Evolutionary conservation across 164 flowering plant species (phyloP).

Genomic region (Sedum album): DNA sequence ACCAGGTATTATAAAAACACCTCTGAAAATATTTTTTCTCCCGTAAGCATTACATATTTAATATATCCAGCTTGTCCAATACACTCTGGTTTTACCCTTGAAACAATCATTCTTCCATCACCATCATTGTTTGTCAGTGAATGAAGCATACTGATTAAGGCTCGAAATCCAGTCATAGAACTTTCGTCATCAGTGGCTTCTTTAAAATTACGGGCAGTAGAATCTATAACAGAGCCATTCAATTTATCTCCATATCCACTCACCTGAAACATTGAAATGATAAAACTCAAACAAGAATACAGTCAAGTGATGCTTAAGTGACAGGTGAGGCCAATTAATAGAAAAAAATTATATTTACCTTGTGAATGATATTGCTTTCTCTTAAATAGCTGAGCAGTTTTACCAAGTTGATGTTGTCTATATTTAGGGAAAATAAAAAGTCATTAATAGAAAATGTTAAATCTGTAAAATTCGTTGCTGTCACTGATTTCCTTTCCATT

Average conservation of each 20-base stretch:
- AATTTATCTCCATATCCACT: conserved; percentile 73
- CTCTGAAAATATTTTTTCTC: conserved; percentile 89
- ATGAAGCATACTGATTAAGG: conserved; percentile 49
- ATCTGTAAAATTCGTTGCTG: conserved; percentile 18
- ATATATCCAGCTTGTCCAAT: conserved; percentile 38
- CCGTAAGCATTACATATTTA: conserved; percentile 94
- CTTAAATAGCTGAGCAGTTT: conserved; percentile 61
- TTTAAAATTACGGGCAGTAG: conserved; percentile 16
- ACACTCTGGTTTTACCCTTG: conserved; percentile 27
- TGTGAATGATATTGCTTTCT: conserved; percentile 84
- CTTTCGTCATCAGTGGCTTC: conserved; percentile 38
- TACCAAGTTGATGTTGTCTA: conserved; percentile 91
- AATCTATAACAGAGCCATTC: conserved; percentile 21
- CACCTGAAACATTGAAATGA: conserved; percentile 37
- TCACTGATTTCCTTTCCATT: conserved; percentile 16
- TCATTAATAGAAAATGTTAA: conserved; percentile 78
- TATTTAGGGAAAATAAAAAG: conserved; percentile 69
- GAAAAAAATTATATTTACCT: conserved; percentile 37
- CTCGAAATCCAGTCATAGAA: conserved; percentile 58
- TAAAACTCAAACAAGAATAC: neutral
- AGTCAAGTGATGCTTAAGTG: neutral
- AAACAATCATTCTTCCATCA: conserved; percentile 86
- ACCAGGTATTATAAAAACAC: conserved; percentile 24
- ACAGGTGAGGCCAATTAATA: neutral
- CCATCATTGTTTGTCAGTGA: conserved; percentile 71